A percentile compares a stretch with the other conserved stretches of the same genome.
These are phyloP conservation scores for Sesbania bispinosa DNA, from an alignment of 306 rosid species.

Conservation along the genomic window DNA sequence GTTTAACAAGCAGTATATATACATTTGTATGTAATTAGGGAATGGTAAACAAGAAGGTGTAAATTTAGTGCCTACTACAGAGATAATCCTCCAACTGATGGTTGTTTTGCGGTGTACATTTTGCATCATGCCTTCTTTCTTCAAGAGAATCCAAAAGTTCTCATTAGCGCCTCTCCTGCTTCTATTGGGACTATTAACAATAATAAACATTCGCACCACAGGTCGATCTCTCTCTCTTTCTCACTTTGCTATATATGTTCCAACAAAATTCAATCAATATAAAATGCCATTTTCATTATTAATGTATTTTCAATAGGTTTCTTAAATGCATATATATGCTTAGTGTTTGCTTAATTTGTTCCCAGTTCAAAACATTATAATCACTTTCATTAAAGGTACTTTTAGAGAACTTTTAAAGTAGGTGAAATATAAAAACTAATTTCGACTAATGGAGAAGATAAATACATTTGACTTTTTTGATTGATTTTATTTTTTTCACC, in stretches of 20 bases:
- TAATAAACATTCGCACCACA: constrained; percentile 8
- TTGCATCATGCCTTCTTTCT: constrained; percentile 21
- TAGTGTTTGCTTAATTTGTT: no score
- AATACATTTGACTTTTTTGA: no score
- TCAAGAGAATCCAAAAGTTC: neutral
- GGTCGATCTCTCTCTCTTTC: neutral
- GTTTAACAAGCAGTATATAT: neutral
- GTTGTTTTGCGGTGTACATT: neutral
- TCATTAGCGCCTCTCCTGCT: neutral
- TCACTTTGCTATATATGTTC: no score
- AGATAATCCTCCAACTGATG: neutral
- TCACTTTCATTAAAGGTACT: no score
- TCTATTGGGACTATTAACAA: constrained; percentile 9
- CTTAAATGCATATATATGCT: neutral
- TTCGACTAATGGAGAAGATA: no score
- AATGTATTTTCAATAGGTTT: neutral
- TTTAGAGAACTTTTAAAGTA: no score
- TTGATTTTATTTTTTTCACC: no score
- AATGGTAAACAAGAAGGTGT: neutral
- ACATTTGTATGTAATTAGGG: neutral
- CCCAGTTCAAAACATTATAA: no score
- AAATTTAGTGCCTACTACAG: neutral
- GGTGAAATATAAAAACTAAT: no score
- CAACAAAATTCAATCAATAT: no score
- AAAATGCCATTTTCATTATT: no score